These are phyloP conservation scores for Gracilaria vermiculophylla DNA, from an alignment of 23 red algal genomes.

Conservation along the genomic window DNA sequence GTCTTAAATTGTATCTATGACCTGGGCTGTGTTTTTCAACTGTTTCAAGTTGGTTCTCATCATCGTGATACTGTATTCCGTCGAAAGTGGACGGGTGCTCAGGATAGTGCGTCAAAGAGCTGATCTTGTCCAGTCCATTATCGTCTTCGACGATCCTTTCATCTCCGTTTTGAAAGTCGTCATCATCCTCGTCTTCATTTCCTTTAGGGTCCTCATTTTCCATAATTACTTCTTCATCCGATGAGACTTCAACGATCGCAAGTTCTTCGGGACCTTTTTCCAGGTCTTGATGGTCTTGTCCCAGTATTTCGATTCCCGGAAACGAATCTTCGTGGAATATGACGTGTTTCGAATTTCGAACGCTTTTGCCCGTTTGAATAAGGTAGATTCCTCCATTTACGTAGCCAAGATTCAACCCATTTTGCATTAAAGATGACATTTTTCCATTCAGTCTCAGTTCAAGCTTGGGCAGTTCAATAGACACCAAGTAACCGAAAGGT, in stretches of 20 bases:
- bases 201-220: background rate
- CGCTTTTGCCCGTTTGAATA: background rate
- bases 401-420: background rate
- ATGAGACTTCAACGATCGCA: too few species aligned
- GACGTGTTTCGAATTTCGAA: background rate
- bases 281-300: too few species aligned
- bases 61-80: background rate
- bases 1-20: background rate
- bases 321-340: background rate
- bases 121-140: background rate
- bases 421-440: too few species aligned
- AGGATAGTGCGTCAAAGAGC: background rate
- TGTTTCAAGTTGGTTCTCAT: background rate
- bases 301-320: too few species aligned
- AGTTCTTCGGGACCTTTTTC: too few species aligned
- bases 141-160: background rate
- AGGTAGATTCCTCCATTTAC: conserved; percentile 4
- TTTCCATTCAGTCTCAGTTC: too few species aligned
- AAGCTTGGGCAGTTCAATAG: background rate
- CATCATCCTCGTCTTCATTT: background rate
- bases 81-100: conserved; percentile 4
- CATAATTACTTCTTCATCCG: background rate
- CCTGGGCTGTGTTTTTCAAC: too few species aligned
- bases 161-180: too few species aligned
- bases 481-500: background rate